Conservation (phyloP, 495 filamentous ascomycete genomes). For the Oidiodendron maius region DNA sequence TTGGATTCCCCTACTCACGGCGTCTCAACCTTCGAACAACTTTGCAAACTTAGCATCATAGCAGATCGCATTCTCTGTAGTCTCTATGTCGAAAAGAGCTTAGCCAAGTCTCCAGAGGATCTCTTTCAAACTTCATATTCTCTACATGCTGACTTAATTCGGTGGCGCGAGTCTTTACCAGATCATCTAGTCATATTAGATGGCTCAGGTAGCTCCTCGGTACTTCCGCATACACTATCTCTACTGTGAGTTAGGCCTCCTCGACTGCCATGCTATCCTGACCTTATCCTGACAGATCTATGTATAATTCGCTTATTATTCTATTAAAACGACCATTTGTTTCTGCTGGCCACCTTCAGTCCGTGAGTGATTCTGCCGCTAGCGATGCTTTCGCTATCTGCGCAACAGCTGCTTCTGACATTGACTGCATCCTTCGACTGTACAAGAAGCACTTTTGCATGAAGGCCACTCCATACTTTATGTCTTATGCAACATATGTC, state of each 20-base stretch:
- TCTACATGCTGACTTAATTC: slow-evolving; percentile 6
- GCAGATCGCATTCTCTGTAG: slow-evolving; percentile 21
- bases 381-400: slow-evolving; percentile 22
- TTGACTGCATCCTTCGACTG: slow-evolving; percentile 17
- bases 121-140: slow-evolving; percentile 1
- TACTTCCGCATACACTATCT: slow-evolving; percentile 18
- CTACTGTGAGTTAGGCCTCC: slow-evolving; percentile 14
- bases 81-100: slow-evolving; percentile 21
- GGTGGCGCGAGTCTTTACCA: slow-evolving; percentile 18
- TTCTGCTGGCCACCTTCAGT: slow-evolving; percentile 20
- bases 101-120: slow-evolving; percentile 13
- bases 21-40: slow-evolving; percentile 21
- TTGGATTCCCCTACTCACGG: neutral
- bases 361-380: slow-evolving; percentile 16
- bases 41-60: slow-evolving; percentile 24
- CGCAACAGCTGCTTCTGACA: slow-evolving; percentile 19
- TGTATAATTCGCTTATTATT: slow-evolving; percentile 22
- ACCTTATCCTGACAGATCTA: slow-evolving; percentile 1
- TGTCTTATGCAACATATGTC: slow-evolving; percentile 36
- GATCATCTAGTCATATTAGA: slow-evolving; percentile 9
- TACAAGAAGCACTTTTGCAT: slow-evolving; percentile 28
- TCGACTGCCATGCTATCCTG: slow-evolving; percentile 11
- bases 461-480: slow-evolving; percentile 27
- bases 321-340: slow-evolving; percentile 19
- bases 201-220: neutral